Evolutionary conservation across 805 yeast species (phyloP).

Genomic region (Suhomyces kilbournensis): DNA sequence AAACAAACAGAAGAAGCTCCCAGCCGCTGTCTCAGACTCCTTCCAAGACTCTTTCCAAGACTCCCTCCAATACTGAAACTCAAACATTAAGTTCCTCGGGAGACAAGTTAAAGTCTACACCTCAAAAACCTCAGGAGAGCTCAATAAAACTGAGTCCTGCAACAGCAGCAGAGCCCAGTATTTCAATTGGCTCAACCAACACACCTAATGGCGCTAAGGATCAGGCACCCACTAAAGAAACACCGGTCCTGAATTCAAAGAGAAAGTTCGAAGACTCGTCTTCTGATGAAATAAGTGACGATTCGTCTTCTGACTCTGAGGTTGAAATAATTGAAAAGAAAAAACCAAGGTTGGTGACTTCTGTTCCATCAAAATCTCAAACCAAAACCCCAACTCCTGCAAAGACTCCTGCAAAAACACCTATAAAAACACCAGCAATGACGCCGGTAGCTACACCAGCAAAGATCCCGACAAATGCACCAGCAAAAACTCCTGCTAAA

Average conservation of each 20-base stretch:
- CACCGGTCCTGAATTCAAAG: constrained; percentile 7
- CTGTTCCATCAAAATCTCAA: constrained; percentile 3
- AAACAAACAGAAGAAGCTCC: neutral
- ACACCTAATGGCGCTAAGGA: neutral
- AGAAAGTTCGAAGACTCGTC: constrained; percentile 12
- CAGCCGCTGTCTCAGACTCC: neutral
- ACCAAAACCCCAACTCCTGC: neutral
- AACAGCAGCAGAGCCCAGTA: neutral
- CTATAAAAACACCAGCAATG: neutral
- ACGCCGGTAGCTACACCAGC: neutral
- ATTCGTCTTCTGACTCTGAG: constrained; percentile 19
- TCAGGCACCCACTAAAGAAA: constrained; percentile 2
- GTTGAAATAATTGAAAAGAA: constrained; percentile 11
- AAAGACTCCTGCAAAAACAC: neutral
- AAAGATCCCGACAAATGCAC: neutral
- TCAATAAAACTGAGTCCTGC: neutral
- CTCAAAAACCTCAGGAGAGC: neutral
- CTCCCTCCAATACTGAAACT: neutral
- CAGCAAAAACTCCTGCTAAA: neutral
- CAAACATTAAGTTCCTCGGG: neutral
- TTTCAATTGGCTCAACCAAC: neutral
- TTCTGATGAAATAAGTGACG: constrained; percentile 16
- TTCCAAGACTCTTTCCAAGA: neutral
- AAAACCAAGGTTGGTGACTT: constrained; percentile 19
- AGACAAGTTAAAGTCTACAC: neutral